phyloP scores from a whole-genome alignment of 495 filamentous ascomycete genomes.

The Durotheca rogersii region DNA sequence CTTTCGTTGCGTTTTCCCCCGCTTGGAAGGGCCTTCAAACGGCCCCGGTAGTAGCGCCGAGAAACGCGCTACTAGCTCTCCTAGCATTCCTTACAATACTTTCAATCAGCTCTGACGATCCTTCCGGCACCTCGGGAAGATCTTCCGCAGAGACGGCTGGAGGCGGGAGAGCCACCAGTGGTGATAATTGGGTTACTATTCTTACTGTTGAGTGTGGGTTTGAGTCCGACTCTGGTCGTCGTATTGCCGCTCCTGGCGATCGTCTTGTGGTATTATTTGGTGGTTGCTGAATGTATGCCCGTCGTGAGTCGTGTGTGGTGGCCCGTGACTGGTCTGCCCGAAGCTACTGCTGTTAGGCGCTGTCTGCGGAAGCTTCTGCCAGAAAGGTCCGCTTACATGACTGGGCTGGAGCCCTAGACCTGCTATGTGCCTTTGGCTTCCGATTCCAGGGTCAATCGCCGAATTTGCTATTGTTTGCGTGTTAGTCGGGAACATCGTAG shows the following conservation, averaged over 20 bases:
- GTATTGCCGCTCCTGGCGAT: neutral
- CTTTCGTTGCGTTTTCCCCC: neutral
- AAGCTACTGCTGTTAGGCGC: constrained; percentile 37
- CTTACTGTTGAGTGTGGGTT: neutral
- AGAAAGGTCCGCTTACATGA: constrained; percentile 39
- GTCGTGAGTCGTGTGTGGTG: constrained; percentile 13
- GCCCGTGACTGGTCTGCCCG: constrained; percentile 18
- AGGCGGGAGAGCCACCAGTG: constrained; percentile 3
- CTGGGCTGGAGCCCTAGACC: constrained; percentile 28
- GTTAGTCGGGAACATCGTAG: neutral
- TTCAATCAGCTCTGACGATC: constrained; percentile 51
- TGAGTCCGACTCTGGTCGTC: constrained; percentile 2
- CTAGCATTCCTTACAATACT: constrained; percentile 46
- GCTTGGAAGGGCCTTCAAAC: neutral
- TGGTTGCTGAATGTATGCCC: constrained; percentile 9
- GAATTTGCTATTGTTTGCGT: neutral
- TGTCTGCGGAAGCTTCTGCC: constrained; percentile 31
- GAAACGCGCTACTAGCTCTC: constrained; percentile 26
- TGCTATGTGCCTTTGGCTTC: constrained; percentile 20
- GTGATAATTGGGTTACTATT: constrained; percentile 4
- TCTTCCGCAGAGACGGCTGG: constrained; percentile 18
- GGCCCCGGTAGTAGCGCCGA: neutral
- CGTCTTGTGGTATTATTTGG: constrained; percentile 1
- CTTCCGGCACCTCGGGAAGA: constrained; percentile 44
- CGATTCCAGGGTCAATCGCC: constrained; percentile 2